Evolutionary conservation across 768 basidiomycete species (phyloP).

Genomic region (Boletellus ananas): DNA sequence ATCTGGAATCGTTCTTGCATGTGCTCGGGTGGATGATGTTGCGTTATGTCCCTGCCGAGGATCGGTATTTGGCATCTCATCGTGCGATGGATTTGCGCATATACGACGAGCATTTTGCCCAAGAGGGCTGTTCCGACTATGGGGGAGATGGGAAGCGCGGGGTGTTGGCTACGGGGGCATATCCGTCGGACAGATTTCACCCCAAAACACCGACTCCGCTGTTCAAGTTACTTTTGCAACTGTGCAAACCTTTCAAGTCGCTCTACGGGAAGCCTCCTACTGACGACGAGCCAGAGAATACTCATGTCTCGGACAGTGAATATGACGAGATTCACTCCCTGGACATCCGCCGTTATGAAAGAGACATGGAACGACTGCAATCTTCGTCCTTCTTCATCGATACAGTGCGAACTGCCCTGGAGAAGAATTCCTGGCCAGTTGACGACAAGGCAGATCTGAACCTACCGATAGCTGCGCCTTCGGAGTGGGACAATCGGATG

Average conservation of each 20-base stretch:
- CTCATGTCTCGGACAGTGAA: too few relatives aligned
- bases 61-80: background rate
- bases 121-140: too few relatives aligned
- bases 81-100: background rate
- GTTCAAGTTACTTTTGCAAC: background rate
- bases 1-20: slow-evolving; percentile 33
- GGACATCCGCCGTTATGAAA: background rate
- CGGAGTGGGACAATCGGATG: too few relatives aligned
- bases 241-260: background rate
- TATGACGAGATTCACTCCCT: too few relatives aligned
- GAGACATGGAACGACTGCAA: background rate
- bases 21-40: slow-evolving; percentile 2
- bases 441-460: background rate
- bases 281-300: too few relatives aligned
- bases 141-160: background rate
- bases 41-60: background rate
- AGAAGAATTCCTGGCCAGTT: background rate
- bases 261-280: background rate
- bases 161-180: background rate
- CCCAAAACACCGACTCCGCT: background rate
- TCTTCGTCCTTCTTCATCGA: background rate
- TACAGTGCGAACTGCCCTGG: background rate
- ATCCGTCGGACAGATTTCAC: background rate
- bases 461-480: background rate
- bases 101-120: background rate